Evolutionary conservation across 345 rosid species (phyloP).

Genomic region (Mallotus nudiflorus): DNA sequence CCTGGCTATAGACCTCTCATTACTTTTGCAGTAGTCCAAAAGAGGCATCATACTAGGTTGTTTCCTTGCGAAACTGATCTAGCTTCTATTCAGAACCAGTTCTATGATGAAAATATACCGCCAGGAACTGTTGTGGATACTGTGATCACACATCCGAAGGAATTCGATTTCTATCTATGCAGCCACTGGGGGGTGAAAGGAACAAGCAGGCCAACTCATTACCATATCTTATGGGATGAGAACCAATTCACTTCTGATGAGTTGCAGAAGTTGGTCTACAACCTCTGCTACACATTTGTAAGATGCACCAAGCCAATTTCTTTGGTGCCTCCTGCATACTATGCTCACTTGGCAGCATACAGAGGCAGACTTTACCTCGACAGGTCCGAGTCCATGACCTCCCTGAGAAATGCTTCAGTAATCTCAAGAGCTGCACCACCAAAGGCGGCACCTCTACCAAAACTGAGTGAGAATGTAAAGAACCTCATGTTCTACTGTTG

Average conservation of each 20-base stretch:
- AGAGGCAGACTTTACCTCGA: slow-evolving; percentile 92
- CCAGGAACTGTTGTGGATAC: slow-evolving; percentile 95
- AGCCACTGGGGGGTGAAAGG: slow-evolving; percentile 96
- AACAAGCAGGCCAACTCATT: slow-evolving; percentile 92
- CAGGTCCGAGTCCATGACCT: slow-evolving; percentile 50
- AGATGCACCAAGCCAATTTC: slow-evolving; percentile 97
- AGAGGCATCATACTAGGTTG: slow-evolving; percentile 89
- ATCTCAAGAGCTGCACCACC: slow-evolving; percentile 74
- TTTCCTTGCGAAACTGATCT: slow-evolving; percentile 55
- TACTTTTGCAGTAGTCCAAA: slow-evolving; percentile 86
- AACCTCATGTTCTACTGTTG: slow-evolving; percentile 95
- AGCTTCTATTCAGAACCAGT: slow-evolving; percentile 30
- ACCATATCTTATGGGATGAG: slow-evolving; percentile 84
- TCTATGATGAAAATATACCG: slow-evolving; percentile 62
- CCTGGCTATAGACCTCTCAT: slow-evolving; percentile 64
- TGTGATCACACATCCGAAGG: slow-evolving; percentile 81
- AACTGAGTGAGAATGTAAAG: slow-evolving; percentile 78
- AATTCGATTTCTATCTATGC: slow-evolving; percentile 90
- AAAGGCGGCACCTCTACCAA: slow-evolving; percentile 72
- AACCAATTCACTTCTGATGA: slow-evolving; percentile 90
- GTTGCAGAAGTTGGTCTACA: slow-evolving; percentile 79
- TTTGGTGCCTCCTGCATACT: slow-evolving; percentile 88
- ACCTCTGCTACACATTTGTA: slow-evolving; percentile 82
- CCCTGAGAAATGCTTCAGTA: slow-evolving; percentile 38
- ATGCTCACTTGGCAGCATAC: slow-evolving; percentile 94